A percentile compares a stretch with the other conserved stretches of the same genome.
These are phyloP conservation scores for Leishmania tropica DNA, from an alignment of 208 protist species.

Conservation along the genomic window DNA sequence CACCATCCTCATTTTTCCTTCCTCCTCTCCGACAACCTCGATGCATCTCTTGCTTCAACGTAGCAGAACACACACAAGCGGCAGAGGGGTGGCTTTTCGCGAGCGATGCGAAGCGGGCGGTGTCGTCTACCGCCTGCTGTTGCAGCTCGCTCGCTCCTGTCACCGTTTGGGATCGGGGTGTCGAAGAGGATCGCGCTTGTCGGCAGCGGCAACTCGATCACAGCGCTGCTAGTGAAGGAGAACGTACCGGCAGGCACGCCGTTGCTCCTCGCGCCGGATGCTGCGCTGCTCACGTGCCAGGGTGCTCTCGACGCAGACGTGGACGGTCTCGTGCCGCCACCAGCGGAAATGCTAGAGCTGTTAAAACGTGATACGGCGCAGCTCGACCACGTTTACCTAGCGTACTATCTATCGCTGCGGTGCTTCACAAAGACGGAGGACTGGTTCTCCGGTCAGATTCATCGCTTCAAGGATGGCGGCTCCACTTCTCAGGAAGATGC, in stretches of 20 bases:
- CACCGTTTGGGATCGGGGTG: conserved; percentile 31
- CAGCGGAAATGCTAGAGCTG: conserved; percentile 34
- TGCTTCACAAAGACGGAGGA: conserved; percentile 14
- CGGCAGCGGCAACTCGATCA: not conserved
- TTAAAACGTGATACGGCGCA: conserved; percentile 11
- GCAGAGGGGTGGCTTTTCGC: not conserved
- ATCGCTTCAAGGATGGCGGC: not conserved
- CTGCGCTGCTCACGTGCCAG: conserved; percentile 32
- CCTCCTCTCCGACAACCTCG: not conserved
- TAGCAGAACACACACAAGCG: not conserved
- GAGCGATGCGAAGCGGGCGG: conserved; percentile 2
- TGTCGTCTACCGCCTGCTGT: not conserved
- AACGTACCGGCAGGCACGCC: conserved; percentile 8
- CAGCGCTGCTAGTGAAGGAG: conserved; percentile 4
- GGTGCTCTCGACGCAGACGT: conserved; percentile 31
- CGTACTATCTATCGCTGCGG: conserved; percentile 34
- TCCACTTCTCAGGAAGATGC: not conserved
- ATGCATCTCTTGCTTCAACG: not conserved
- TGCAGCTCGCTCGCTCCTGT: conserved; percentile 20
- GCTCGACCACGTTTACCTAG: conserved; percentile 27
- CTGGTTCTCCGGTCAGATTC: conserved; percentile 29
- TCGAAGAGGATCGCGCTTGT: conserved; percentile 21
- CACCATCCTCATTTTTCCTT: not conserved
- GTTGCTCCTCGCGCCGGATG: conserved; percentile 30
- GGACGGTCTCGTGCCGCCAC: conserved; percentile 40